Evolutionary conservation across 768 basidiomycete genomes (phyloP).

Genomic region (Tricholoma terreum): DNA sequence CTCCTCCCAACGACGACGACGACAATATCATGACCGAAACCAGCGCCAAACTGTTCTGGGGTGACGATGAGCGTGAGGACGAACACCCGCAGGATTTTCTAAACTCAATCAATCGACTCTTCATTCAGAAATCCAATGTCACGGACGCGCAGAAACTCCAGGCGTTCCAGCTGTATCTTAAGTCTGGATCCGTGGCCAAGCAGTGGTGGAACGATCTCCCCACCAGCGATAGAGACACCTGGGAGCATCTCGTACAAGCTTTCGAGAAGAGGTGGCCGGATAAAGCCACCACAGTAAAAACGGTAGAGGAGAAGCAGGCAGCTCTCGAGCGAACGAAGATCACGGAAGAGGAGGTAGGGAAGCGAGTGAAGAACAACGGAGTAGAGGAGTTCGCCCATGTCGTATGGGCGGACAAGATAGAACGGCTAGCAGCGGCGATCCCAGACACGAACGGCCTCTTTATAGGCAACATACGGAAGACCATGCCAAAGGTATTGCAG

Average conservation of each 20-base stretch:
- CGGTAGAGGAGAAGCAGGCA: no score
- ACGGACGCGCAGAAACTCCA: conserved; percentile 9
- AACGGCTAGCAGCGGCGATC: no score
- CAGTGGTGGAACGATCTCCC: conserved; percentile 13
- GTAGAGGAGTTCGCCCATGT: no score
- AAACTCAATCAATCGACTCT: conserved; percentile 9
- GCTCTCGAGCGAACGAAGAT: conserved; percentile 7
- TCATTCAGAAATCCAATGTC: conserved; percentile 1
- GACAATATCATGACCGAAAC: background rate
- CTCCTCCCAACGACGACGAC: background rate
- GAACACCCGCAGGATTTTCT: conserved; percentile 21
- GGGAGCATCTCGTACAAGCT: conserved; percentile 5
- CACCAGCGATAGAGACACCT: conserved; percentile 6
- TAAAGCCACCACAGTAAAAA: conserved; percentile 9
- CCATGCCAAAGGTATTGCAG: conserved; percentile 7
- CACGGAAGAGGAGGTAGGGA: conserved; percentile 8
- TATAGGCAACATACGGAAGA: conserved; percentile 4
- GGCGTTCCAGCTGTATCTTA: conserved; percentile 8
- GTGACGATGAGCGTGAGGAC: background rate
- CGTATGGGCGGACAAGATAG: no score
- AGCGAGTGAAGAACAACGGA: no score
- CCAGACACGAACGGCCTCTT: conserved; percentile 13
- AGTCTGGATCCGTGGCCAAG: conserved; percentile 6
- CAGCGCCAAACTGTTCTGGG: conserved; percentile 4
- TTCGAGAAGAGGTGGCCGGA: conserved; percentile 19